Evolutionary conservation across 305 asterid genomes (phyloP).

Genomic region (Fraxinus nigra): DNA sequence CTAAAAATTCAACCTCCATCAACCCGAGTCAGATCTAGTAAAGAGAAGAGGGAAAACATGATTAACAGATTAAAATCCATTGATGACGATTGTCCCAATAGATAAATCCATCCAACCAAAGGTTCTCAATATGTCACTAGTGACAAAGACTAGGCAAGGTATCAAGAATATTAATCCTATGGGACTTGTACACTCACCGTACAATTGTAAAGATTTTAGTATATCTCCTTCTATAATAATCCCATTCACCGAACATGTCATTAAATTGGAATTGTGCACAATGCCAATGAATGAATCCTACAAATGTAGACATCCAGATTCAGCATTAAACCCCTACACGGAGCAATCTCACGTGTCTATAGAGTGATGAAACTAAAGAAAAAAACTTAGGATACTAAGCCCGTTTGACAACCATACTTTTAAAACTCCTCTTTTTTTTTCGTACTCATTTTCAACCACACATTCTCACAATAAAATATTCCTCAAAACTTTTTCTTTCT

Average conservation of each 20-base stretch:
- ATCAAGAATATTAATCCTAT: neutral
- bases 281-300: neutral
- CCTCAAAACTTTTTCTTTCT: too few relatives aligned
- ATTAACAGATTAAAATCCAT: neutral
- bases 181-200: neutral
- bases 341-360: neutral
- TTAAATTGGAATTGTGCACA: neutral
- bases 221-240: neutral
- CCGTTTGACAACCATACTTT: too few relatives aligned
- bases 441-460: too few relatives aligned
- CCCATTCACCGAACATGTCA: neutral
- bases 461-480: too few relatives aligned
- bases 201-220: neutral
- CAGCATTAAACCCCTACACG: neutral
- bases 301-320: neutral
- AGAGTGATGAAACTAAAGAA: neutral
- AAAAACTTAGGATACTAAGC: neutral
- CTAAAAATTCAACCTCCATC: neutral
- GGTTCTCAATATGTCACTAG: neutral
- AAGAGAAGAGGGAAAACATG: neutral
- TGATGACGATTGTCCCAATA: neutral
- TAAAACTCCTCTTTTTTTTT: too few relatives aligned
- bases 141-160: neutral
- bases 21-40: neutral
- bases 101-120: neutral